A percentile compares a stretch with the other conserved stretches of the same genome.
phyloP scores from a whole-genome alignment of 164 flowering plant genomes.

The Hamamelis virginiana region DNA sequence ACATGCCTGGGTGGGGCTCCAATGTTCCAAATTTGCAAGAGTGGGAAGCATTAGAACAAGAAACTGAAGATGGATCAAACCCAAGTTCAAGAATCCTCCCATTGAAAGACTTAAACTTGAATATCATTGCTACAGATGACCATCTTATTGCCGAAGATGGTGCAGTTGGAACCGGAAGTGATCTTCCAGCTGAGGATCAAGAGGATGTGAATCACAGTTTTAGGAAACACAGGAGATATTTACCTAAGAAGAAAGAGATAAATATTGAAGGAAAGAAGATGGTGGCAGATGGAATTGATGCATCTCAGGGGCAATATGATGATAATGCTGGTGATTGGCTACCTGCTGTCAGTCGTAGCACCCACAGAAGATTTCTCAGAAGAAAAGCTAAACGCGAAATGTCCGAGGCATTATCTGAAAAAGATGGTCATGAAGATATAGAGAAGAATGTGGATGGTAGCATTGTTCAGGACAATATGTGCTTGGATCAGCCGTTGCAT shows the following conservation, averaged over 20 bases:
- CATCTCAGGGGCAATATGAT: conserved; percentile 73
- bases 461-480: conserved; percentile 19
- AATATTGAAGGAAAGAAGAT: conserved; percentile 79
- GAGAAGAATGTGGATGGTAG: conserved; percentile 23
- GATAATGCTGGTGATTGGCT: conserved; percentile 66
- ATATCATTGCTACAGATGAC: conserved; percentile 34
- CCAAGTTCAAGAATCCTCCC: conserved; percentile 73
- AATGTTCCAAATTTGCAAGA: conserved; percentile 92
- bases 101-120: conserved; percentile 63
- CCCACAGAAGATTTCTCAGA: conserved; percentile 77
- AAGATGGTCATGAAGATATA: conserved; percentile 29
- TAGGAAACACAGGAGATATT: conserved; percentile 35
- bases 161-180: conserved; percentile 32
- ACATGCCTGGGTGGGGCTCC: conserved; percentile 95
- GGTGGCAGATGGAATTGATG: conserved; percentile 85
- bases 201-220: conserved; percentile 29
- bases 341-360: conserved; percentile 90
- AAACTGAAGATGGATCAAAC: conserved; percentile 34
- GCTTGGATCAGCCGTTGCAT: conserved; percentile 16
- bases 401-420: conserved; percentile 40
- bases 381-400: conserved; percentile 78
- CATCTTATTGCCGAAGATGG: conserved; percentile 26
- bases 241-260: conserved; percentile 54
- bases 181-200: conserved; percentile 28
- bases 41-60: conserved; percentile 91